A percentile compares a stretch with the other conserved stretches of the same genome.
Conservation (phyloP, 176 grass and related monocot genomes). For the Zea luxurians region DNA sequence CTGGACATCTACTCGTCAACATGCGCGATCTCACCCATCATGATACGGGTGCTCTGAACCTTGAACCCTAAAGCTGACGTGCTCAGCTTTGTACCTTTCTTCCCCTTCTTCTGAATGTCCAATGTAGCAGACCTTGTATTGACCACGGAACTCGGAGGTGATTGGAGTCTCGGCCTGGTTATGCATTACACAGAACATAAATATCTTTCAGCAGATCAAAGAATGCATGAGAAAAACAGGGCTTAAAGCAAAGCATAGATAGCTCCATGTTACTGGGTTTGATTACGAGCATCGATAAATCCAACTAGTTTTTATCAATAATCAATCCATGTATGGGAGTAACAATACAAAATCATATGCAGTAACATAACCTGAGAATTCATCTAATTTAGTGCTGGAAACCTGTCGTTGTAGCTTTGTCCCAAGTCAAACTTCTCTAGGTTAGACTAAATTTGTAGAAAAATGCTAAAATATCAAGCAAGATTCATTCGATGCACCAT, state of each 20-base stretch:
- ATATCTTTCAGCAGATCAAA: neutral
- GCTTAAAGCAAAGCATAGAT: neutral
- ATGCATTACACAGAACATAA: neutral
- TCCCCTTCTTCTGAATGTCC: slow-evolving; percentile 72
- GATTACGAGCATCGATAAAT: neutral
- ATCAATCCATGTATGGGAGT: neutral
- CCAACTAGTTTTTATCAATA: neutral
- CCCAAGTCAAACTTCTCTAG: neutral
- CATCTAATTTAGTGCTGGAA: neutral
- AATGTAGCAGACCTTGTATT: slow-evolving; percentile 12
- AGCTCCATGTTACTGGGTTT: neutral
- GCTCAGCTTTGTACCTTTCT: slow-evolving; percentile 79
- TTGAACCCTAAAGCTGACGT: slow-evolving; percentile 66
- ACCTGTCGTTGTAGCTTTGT: neutral
- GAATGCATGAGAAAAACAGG: neutral
- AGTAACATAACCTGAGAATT: neutral
- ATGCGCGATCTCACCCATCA: slow-evolving; percentile 78
- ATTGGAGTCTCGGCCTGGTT: neutral
- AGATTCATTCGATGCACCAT: neutral
- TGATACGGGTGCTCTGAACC: slow-evolving; percentile 78
- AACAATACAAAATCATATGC: slow-evolving; percentile 23
- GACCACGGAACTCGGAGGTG: neutral
- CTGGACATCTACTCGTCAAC: neutral
- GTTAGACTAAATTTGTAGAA: neutral
- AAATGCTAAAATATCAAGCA: neutral